Base-by-base conservation (phyloP, 2,329 filamentous ascomycete genomes). In the Xylariaceae sp. region DNA sequence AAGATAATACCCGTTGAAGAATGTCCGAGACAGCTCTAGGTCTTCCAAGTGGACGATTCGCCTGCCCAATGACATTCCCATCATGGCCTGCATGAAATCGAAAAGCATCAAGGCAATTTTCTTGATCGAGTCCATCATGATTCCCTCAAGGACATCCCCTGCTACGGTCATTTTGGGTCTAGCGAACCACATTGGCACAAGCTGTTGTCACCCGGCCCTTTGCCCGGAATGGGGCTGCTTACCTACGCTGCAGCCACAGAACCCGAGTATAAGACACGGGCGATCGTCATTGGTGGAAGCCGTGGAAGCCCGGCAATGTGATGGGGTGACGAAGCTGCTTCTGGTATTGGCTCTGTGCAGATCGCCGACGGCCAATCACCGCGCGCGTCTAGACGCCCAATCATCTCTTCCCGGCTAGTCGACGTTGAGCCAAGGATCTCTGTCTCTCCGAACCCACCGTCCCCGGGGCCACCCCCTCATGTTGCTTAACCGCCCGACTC, bases 401-500 rank as follows among this genome's bases (percentile, higher is more conserved):
- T 64, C 59, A 56, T 52, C 58, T 58, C 45, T 55, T 60, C 53
- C 42, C 53, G 64, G 43, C 56, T 67, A 64, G 66, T 55, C 55
- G 49, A 45, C 44, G 55, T n/a, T 50, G 32, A 46, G 48, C 51
- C 53, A 48, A 45, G 49, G 49, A 52, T 49, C 50, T 48, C 32
- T 42, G 40, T 44, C 35, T 34, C 42, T 14, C 27, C 36, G 27
- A 34, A 36, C 42, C 42, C 32, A 32, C 39, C 29, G 21, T 25
- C 16, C 21, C 33, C 21, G 21, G n/a, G 17, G 22, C 44, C 22
- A 36, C 22, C 49, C 56, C 52, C 50, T 55, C 56, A 55, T 49
- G 52, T 52, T 61, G 60, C 61, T 64, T 71, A 71, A 56, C 67
- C 68, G 68, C 68, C 66, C 63, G 59, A 47, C 59, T 47, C 69